phyloP scores from a whole-genome alignment of 768 basidiomycete genomes.

The Steccherinum ochraceum region DNA sequence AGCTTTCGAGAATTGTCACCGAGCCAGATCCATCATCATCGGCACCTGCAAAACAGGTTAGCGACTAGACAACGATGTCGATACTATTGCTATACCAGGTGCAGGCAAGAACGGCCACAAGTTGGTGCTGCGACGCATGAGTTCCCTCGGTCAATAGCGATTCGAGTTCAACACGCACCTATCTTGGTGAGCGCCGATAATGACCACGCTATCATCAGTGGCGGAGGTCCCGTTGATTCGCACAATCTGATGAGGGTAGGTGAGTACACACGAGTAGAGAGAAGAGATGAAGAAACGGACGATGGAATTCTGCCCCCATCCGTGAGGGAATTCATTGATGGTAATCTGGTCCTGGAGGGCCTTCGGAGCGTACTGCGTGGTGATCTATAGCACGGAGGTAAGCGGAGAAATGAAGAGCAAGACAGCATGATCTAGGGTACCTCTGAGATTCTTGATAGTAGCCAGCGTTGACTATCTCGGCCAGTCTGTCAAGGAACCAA shows the following conservation, averaged over 20 bases:
- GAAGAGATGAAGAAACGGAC: conserved; percentile 30
- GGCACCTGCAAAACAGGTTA: conserved; percentile 41
- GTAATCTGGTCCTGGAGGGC: conserved; percentile 52
- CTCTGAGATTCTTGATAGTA: conserved; percentile 59
- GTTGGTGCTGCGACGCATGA: conserved; percentile 46
- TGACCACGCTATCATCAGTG: conserved; percentile 53
- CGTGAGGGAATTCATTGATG: conserved; percentile 66
- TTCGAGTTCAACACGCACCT: conserved; percentile 36
- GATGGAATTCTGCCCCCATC: conserved; percentile 83
- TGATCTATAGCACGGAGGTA: conserved; percentile 42
- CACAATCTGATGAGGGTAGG: conserved; percentile 45
- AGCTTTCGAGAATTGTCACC: conserved; percentile 76
- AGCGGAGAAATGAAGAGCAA: background rate
- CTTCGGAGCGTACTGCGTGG: conserved; percentile 50
- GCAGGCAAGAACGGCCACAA: conserved; percentile 73
- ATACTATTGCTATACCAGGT: conserved; percentile 44
- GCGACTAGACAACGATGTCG: conserved; percentile 7
- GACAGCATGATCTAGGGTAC: conserved; percentile 30
- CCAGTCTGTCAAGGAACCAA: conserved; percentile 47
- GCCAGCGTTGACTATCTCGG: conserved; percentile 71
- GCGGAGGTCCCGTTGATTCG: conserved; percentile 68
- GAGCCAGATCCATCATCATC: conserved; percentile 59
- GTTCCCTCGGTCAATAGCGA: background rate
- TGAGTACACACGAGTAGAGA: conserved; percentile 6
- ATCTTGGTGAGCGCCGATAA: conserved; percentile 81